Conservation (phyloP, 1,284 basidiomycete species). For the Cryptococcus wingfieldii region DNA sequence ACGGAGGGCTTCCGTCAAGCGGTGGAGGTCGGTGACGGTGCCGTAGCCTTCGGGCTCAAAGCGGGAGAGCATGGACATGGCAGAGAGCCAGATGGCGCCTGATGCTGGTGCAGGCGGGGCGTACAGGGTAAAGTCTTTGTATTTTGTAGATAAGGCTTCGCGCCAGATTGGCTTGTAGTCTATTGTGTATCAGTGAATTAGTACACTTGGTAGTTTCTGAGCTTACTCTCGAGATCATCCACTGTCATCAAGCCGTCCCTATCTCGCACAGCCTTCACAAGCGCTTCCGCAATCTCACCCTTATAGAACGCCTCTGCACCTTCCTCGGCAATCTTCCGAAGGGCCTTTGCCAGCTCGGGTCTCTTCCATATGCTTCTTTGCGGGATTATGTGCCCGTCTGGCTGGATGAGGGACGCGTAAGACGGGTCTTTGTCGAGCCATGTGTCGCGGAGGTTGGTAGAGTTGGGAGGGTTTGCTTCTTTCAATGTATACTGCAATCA, state of each 20-base stretch:
- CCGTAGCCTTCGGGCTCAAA: slow-evolving; percentile 15
- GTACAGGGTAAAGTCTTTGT: slow-evolving; percentile 28
- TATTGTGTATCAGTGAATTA: slow-evolving; percentile 3
- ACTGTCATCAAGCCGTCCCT: slow-evolving; percentile 37
- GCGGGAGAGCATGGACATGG: slow-evolving; percentile 30
- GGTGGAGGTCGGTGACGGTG: slow-evolving; percentile 25
- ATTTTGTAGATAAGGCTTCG: slow-evolving; percentile 24
- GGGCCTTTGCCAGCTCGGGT: slow-evolving; percentile 32
- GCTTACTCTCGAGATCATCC: slow-evolving; percentile 29
- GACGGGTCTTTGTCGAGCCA: slow-evolving; percentile 15
- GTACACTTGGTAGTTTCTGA: neutral
- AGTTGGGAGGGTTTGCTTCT: slow-evolving; percentile 15
- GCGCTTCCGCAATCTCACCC: slow-evolving; percentile 31
- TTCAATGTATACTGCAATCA: neutral
- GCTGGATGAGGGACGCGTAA: slow-evolving; percentile 15
- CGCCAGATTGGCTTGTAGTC: slow-evolving; percentile 32
- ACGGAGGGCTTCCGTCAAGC: slow-evolving; percentile 32
- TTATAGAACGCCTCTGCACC: slow-evolving; percentile 36
- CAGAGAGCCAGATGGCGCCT: slow-evolving; percentile 34
- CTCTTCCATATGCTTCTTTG: slow-evolving; percentile 23
- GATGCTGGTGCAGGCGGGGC: slow-evolving; percentile 41
- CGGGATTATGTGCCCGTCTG: slow-evolving; percentile 26
- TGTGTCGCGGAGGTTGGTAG: slow-evolving; percentile 10
- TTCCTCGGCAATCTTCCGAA: slow-evolving; percentile 29
- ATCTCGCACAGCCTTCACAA: slow-evolving; percentile 26